Evolutionary conservation across 768 basidiomycete species (phyloP), one percentile per base, ranked within the genome.

Genomic region (Chalciporus sphaerocephalus): DNA sequence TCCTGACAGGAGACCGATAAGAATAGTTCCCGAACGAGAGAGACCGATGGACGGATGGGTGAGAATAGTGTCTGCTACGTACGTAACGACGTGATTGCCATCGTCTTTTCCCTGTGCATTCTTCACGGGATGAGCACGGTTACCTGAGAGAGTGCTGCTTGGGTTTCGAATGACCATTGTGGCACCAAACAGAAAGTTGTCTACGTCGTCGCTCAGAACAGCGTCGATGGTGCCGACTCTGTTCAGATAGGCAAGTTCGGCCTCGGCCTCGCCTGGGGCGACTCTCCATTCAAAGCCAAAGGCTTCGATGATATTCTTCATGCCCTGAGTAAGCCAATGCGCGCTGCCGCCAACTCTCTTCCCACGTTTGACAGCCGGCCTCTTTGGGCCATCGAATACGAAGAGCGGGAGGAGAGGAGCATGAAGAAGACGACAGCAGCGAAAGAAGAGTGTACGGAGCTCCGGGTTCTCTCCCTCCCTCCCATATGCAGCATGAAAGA

Each of bases 211-310:
- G 0, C 93, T 89, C 35, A 94, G 73, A 20, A 96, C 79, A 0
- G 84, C 90, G 59, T 97, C 94, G 45, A 97, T 87, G 42, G 87
- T 64, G 3, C 91, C 91, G 34, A 83, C 78, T 4, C 76, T 72
- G 55, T 92, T 93, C 42, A 97, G 72, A 51, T 88, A 85, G 0
- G 93, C 93, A 2, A 97, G 73, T 59, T 95, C 93, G 0, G 93
- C 93, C 64, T 97, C 94, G 0, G 94, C 94, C 66, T 96, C 94
- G 15, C 91, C 92, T 6, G 93, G 93, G 13, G 92, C 93, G 62
- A 74, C 79, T 53, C 80, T 71, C 81, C 83, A 87, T 57, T 87
- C 85, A 53, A 87, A 88, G 1, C 87, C 87, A 65, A 87, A 88
- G 0, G 85, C 82, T 36, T 85, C 80, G 2, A 88, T 81, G 37